Base-by-base conservation (phyloP, 1,284 basidiomycete species). In the Puccinia horiana region DNA sequence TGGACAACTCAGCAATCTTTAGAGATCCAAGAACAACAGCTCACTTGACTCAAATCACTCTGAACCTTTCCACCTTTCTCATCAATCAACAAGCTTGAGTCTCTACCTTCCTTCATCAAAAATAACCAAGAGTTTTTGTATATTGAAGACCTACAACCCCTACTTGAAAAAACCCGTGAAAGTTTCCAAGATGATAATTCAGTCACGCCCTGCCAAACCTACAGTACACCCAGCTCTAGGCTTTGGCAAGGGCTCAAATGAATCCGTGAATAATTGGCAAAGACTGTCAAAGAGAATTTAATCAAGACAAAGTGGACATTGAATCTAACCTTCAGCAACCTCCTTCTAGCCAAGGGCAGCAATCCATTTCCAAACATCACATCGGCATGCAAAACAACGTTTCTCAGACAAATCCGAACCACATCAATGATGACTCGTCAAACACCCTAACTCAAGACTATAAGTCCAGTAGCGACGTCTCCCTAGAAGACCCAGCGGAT, bases 91-190 rank as follows among this genome's bases (percentile, higher is more conserved):
- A 49, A 37, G 35, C 72, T 40, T 40, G n/a, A 47, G 20, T 6
- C 49, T 26, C 8, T 23, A 56, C 32, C n/a, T n/a, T n/a, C n/a
- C n/a, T 35, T 56, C 49, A 40, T 35, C n/a, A n/a, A n/a, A 2
- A 35, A 40, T 12, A 12, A 74, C 8, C 5, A 74, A 54, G 47
- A 74, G 26, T 8, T n/a, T 12, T 54, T 40, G 11, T 49, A 74
- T 26, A 37, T 56, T 54, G 49, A 74, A 49, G 72, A 74, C 49
- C n/a, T 74, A 56, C 72, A 4, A 74, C 72, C 11, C 72, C 72
- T 14, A 74, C 72, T 18, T 74, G 56, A 26, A 54, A 74, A 56
- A 74, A 32, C n/a, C 35, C 56, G 49, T 26, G 72, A 74, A 52
- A 74, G 32, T 16, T 74, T 74, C 40, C 32, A 74, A 35, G 72